Base-by-base conservation (phyloP, 495 filamentous ascomycete genomes). In the Ramalina peruviana region DNA sequence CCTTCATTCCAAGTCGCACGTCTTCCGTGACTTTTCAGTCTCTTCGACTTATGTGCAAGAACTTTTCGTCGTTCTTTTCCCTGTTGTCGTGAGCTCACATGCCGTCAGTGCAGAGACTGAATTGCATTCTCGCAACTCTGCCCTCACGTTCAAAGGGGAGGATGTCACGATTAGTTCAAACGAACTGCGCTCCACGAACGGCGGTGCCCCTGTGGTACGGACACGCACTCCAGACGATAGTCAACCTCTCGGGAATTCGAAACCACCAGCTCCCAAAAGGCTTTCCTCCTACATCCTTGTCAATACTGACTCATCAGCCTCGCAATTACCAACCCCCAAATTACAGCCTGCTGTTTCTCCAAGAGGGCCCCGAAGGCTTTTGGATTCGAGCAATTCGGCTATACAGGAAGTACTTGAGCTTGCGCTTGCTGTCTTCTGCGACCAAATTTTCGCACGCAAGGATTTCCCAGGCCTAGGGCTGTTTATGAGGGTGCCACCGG, bases 231-330 rank as follows among this genome's bases (percentile, higher is more conserved):
- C 82, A 10, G 74, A 79, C 46, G 68, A 72, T 48, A 52, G 73
- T 57, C 62, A 74, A 40, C 59, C 21, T 4, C 54, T 58, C 66
- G 60, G 48, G 61, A 65, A 55, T 56, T 56, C 73, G 49, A 72
- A 68, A 58, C 75, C 74, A 20, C 75, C 67, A 56, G 75, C 72
- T 54, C 72, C 81, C 19, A 80, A 79, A 30, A 78, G 87, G 50
- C 80, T 82, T 2, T 96, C 92, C 9, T 92, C 89, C 6, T 97
- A 96, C 57, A 80, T 97, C 30, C 69, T 98, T 16, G 73, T 97
- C 17, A 84, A 84, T 12, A 79, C 85, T 13, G 79, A 88, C 45
- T 72, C 74, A 43, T 64, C 71, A 2, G 65, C 73, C 25, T 64
- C 74, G 46, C 60, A 62, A 11, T 72, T 78, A 3, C 76, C 78